phyloP scores from a whole-genome alignment of 2,329 filamentous ascomycete species.

The Phaeoacremonium minimum region DNA sequence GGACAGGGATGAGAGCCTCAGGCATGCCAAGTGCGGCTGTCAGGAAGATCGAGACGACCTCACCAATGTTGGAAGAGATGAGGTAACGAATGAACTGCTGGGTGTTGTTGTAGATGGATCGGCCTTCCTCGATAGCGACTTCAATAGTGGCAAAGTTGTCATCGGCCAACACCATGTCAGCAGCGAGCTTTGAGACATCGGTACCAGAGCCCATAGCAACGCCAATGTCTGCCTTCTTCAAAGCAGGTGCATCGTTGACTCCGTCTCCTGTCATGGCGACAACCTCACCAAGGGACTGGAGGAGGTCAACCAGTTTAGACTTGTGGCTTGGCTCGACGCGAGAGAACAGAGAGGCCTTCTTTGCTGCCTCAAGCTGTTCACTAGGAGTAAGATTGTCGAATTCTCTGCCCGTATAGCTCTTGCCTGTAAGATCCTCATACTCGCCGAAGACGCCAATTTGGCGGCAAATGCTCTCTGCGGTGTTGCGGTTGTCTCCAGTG shows the following conservation, averaged over 20 bases:
- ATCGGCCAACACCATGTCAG: slow-evolving; percentile 97
- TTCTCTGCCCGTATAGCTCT: slow-evolving; percentile 92
- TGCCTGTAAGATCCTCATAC: slow-evolving; percentile 78
- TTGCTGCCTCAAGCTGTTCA: slow-evolving; percentile 80
- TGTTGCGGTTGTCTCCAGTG: slow-evolving; percentile 96
- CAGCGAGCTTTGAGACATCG: slow-evolving; percentile 91
- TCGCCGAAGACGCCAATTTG: slow-evolving; percentile 90
- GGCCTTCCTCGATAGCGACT: slow-evolving; percentile 90
- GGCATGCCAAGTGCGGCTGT: slow-evolving; percentile 96
- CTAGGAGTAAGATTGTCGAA: slow-evolving; percentile 79
- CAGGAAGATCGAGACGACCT: slow-evolving; percentile 98
- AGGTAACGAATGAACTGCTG: slow-evolving; percentile 99
- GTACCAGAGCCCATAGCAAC: slow-evolving; percentile 98
- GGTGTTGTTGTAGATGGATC: slow-evolving; percentile 99
- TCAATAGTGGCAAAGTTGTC: slow-evolving; percentile 99
- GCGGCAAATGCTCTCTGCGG: slow-evolving; percentile 94
- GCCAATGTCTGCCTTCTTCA: slow-evolving; percentile 98
- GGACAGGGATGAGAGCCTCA: slow-evolving; percentile 92
- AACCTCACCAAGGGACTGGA: slow-evolving; percentile 88
- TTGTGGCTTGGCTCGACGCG: slow-evolving; percentile 95
- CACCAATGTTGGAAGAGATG: slow-evolving; percentile 98
- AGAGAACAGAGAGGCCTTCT: slow-evolving; percentile 86
- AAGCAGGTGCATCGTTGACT: slow-evolving; percentile 93
- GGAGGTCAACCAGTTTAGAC: slow-evolving; percentile 93
- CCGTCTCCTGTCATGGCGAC: slow-evolving; percentile 99